phyloP scores from a whole-genome alignment of 176 grass and related monocot species.

The Elymus sibiricus region DNA sequence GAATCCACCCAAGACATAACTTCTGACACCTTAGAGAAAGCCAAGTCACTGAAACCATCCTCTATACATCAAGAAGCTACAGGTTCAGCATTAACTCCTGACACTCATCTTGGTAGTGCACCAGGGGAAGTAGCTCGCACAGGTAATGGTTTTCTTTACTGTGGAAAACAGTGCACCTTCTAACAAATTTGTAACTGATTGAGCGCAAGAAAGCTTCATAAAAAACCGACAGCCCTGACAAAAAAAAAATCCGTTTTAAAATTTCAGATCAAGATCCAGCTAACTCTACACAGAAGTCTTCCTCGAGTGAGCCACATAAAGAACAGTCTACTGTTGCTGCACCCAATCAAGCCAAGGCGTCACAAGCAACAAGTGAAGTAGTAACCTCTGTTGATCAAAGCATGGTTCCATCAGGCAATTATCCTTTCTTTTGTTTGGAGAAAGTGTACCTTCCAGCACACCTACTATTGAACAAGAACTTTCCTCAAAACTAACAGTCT shows the following conservation, averaged over 20 bases:
- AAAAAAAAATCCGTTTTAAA: not conserved
- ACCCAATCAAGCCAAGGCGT: slow-evolving; percentile 22
- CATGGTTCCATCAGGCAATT: not conserved
- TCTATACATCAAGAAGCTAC: not conserved
- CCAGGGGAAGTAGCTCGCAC: not conserved
- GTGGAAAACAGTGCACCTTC: not conserved
- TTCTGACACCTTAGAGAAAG: not conserved
- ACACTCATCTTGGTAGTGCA: not conserved
- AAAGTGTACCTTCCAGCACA: not conserved
- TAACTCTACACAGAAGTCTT: not conserved
- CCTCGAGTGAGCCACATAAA: not conserved
- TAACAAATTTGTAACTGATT: not conserved
- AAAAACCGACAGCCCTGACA: not conserved
- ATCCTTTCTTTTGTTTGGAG: not conserved
- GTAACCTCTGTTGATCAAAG: not conserved
- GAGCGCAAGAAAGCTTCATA: not conserved
- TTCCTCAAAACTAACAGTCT: not conserved
- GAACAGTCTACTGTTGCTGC: not conserved
- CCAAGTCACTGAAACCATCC: not conserved
- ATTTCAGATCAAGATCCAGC: slow-evolving; percentile 26
- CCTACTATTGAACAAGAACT: not conserved
- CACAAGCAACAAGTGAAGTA: slow-evolving; percentile 1
- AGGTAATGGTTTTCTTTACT: not conserved
- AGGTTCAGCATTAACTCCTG: not conserved
- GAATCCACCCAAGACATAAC: not conserved